Percentiles rank a stretch among this genome's conserved stretches.
phyloP scores from a whole-genome alignment of 176 grass and related monocot species.

The Secale cereale region DNA sequence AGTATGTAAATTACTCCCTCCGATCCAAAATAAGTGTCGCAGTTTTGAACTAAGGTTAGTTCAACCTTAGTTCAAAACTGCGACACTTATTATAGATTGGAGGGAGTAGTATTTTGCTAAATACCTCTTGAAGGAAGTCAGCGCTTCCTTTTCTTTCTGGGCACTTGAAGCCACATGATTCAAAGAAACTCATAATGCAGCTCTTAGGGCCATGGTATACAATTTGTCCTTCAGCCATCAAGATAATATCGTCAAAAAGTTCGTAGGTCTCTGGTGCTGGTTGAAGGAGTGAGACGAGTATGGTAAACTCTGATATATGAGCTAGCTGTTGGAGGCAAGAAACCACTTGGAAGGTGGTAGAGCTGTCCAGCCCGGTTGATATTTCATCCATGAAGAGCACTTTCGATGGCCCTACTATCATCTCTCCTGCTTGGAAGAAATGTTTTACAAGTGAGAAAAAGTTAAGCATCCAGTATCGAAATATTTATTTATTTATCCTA shows the following conservation, averaged over 20 bases:
- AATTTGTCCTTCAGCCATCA: conserved; percentile 78
- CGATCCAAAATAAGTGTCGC: too few relatives aligned
- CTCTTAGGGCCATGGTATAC: conserved; percentile 62
- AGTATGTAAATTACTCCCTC: not conserved
- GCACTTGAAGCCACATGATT: conserved; percentile 71
- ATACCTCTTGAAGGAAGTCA: conserved; percentile 91
- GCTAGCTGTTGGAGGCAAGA: conserved; percentile 70
- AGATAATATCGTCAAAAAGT: conserved; percentile 87
- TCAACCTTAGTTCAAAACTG: too few relatives aligned
- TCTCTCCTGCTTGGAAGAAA: conserved; percentile 51
- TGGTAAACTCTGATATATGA: conserved; percentile 57
- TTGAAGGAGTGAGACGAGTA: conserved; percentile 71
- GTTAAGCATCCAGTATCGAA: not conserved
- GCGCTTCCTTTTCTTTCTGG: conserved; percentile 70
- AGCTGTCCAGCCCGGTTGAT: conserved; percentile 80
- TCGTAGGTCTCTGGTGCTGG: conserved; percentile 76
- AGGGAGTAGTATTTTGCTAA: not conserved
- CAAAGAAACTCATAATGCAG: conserved; percentile 58
- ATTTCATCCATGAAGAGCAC: conserved; percentile 94
- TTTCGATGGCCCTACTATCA: conserved; percentile 79
- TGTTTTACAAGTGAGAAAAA: not conserved
- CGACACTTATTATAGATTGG: too few relatives aligned
- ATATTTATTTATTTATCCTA: not conserved
- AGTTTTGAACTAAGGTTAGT: too few relatives aligned
- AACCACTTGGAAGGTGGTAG: conserved; percentile 85